phyloP scores from a whole-genome alignment of 2,329 filamentous ascomycete species.

The Kalmusia sp. region DNA sequence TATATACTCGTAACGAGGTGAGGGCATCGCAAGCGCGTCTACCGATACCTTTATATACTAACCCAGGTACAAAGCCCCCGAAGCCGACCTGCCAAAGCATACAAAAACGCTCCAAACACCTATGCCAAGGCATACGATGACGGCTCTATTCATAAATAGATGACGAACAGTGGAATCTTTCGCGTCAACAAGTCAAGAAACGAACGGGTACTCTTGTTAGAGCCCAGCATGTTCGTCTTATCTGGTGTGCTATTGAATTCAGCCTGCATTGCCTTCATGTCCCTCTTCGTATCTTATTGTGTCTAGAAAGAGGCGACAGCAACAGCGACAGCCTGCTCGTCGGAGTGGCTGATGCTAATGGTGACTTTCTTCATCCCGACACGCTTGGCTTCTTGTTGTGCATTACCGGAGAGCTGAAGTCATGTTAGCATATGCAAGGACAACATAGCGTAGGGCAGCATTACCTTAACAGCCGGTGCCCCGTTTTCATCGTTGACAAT shows the following conservation, averaged over 20 bases:
- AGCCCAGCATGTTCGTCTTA: no score
- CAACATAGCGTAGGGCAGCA: constrained; percentile 42
- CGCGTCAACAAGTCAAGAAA: not conserved
- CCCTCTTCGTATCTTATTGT: not conserved
- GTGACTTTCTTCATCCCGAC: constrained; percentile 87
- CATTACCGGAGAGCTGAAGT: constrained; percentile 81
- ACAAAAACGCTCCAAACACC: constrained; percentile 1
- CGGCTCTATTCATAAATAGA: not conserved
- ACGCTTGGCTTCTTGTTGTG: constrained; percentile 80
- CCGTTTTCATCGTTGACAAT: constrained; percentile 82
- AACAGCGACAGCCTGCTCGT: constrained; percentile 92
- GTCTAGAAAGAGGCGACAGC: constrained; percentile 80
- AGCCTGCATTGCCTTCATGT: not conserved
- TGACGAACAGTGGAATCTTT: not conserved
- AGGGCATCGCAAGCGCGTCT: not conserved
- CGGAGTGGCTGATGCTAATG: constrained; percentile 95
- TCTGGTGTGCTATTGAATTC: no score
- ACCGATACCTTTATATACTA: constrained; percentile 2
- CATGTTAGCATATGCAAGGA: constrained; percentile 19
- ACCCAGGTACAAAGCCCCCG: not conserved
- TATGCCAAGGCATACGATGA: not conserved
- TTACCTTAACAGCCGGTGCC: constrained; percentile 83
- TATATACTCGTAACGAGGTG: no score
- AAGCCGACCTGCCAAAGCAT: not conserved
- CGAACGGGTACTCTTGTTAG: no score